Evolutionary conservation across 257 asterid genomes (phyloP).

Genomic region (Fraxinus cuspidata): DNA sequence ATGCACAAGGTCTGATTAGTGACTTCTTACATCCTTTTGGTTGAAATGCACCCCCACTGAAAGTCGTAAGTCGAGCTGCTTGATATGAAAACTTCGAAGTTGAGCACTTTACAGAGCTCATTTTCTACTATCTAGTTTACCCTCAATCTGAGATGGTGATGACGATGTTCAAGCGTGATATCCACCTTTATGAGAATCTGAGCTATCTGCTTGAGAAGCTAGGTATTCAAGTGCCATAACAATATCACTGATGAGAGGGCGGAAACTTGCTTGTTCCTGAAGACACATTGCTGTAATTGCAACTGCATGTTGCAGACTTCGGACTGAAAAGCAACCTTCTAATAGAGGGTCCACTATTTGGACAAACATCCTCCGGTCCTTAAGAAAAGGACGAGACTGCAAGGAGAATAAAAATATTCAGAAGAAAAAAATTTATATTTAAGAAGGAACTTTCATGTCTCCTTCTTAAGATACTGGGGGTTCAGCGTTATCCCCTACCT

Average conservation of each 20-base stretch:
- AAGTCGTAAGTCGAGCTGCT: not conserved
- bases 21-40: not conserved
- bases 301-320: conserved; percentile 59
- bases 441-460: not conserved
- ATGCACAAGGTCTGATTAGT: not conserved
- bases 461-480: no score
- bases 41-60: not conserved
- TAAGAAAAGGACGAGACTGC: conserved; percentile 64
- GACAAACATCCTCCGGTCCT: conserved; percentile 44
- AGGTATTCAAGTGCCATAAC: conserved; percentile 63
- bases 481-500: no score
- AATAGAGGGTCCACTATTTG: conserved; percentile 65
- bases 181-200: conserved; percentile 24
- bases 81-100: not conserved
- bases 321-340: conserved; percentile 42
- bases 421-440: not conserved
- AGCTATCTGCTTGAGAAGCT: conserved; percentile 42
- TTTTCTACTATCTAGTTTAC: not conserved
- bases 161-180: conserved; percentile 18
- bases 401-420: conserved; percentile 1
- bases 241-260: conserved; percentile 57
- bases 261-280: conserved; percentile 59
- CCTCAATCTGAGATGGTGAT: conserved; percentile 20
- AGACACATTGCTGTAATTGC: conserved; percentile 71
- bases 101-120: conserved; percentile 17